These are phyloP conservation scores for Buddleja alternifolia DNA, from an alignment of 257 asterid species.

Conservation along the genomic window DNA sequence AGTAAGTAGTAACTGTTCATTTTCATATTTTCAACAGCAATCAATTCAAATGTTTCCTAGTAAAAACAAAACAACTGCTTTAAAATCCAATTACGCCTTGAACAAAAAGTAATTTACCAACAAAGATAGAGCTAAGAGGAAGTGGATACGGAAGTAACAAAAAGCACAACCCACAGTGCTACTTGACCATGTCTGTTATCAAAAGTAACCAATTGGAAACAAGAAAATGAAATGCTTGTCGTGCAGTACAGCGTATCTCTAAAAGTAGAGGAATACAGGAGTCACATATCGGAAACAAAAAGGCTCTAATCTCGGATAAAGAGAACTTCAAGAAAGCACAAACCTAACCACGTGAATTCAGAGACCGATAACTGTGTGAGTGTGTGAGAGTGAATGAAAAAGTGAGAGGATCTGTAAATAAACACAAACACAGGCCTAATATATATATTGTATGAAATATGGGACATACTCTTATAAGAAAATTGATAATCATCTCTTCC, in stretches of 20 bases:
- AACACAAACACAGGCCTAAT: neutral
- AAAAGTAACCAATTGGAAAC: neutral
- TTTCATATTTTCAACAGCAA: neutral
- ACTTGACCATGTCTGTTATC: conserved; percentile 4
- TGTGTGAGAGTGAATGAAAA: too few relatives aligned
- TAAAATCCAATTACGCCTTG: neutral
- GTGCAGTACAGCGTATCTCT: neutral
- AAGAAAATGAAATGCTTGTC: conserved; percentile 3
- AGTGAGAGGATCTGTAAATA: neutral
- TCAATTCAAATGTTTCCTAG: neutral
- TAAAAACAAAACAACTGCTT: neutral
- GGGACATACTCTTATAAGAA: conserved; percentile 86
- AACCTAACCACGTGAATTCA: conserved; percentile 5
- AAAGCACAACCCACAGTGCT: conserved; percentile 6
- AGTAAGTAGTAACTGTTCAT: neutral
- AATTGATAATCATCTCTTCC: conserved; percentile 99
- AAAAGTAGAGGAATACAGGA: conserved; percentile 15
- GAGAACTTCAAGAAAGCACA: conserved; percentile 8
- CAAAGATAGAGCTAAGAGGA: conserved; percentile 1
- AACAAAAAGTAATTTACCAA: neutral
- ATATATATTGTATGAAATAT: conserved; percentile 27
- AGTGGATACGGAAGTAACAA: neutral
- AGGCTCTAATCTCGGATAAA: conserved; percentile 1
- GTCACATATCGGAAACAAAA: neutral
- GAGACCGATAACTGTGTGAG: conserved; percentile 4